Evolutionary conservation across 352 stramenopile genomes (phyloP), one percentile per base, ranked within the genome.

Genomic region (Phytophthora constricta): DNA sequence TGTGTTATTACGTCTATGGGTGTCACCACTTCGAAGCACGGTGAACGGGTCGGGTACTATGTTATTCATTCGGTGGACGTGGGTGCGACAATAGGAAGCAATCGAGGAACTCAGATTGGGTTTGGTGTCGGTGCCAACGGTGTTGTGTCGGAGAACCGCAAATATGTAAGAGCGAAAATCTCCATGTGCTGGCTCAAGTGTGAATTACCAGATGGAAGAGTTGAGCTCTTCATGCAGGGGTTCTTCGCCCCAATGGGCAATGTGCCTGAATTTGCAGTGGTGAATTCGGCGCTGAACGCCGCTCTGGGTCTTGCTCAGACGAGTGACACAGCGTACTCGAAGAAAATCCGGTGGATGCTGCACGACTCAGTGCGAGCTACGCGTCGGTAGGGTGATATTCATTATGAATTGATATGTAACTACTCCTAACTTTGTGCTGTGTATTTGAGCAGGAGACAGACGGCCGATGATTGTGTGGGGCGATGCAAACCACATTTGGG

Each of bases 311-410:
- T 77, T 17, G 59, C 70, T 3, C 65, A 73, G 50, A 83, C 69
- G 4, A 80, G 75, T 25, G 75, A 83, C 33, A 70, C 65, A 13
- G 50, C 69, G 2, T 72, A 80, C 20, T 73, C 69, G 11, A 83
- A 83, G 62, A 83, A 83, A 25, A 72, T 83, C 27, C 62, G 71
- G 11, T 84, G 72, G 75, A 84, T 84, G 75, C 53, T 79, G 59
- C 72, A 73, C 45, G 69, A 84, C 33, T 71, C 72, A 2, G 57
- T 65, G n/a, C 52, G 62, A 0, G 60, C 61, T 2, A 79, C 49
- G 26, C 70, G 65, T 48, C 60, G 52, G 72, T 77, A 56, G 8
- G 66, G 23, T 20, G 19, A 9, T 16, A 37, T 2, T 20, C 22
- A 2, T 58, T 8, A 10, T 33, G n/a, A 14, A 33, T 50, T 34